phyloP scores from a whole-genome alignment of 768 basidiomycete genomes.

The Tephrocybe sp. region DNA sequence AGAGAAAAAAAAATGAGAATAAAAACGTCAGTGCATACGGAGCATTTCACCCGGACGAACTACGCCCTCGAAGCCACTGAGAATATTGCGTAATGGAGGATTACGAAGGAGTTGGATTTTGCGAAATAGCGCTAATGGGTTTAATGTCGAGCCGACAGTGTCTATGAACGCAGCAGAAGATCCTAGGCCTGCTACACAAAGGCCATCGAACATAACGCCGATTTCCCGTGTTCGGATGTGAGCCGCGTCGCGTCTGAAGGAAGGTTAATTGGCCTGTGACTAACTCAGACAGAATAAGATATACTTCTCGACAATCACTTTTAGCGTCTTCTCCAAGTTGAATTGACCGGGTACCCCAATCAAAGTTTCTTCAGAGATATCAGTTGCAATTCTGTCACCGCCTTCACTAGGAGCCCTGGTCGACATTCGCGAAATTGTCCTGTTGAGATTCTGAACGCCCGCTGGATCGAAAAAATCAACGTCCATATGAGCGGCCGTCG shows the following conservation, averaged over 20 bases:
- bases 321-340: conserved; percentile 35
- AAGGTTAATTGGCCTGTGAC: neutral
- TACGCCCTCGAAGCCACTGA: conserved; percentile 61
- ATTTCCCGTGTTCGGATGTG: conserved; percentile 39
- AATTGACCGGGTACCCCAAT: conserved; percentile 23
- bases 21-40: conserved; percentile 41
- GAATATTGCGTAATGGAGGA: conserved; percentile 61
- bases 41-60: conserved; percentile 76
- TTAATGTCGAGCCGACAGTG: conserved; percentile 62
- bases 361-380: conserved; percentile 23
- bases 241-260: conserved; percentile 10
- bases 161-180: conserved; percentile 48
- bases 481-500: conserved; percentile 31
- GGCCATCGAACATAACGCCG: conserved; percentile 57
- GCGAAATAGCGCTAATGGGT: conserved; percentile 44
- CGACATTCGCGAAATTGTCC: conserved; percentile 31
- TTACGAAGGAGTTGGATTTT: conserved; percentile 47
- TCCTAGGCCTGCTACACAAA: conserved; percentile 60
- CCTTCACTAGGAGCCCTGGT: neutral
- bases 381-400: conserved; percentile 6
- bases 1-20: neutral
- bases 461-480: conserved; percentile 53
- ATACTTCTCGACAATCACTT: conserved; percentile 30
- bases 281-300: neutral
- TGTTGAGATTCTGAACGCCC: conserved; percentile 40